Base-by-base conservation (phyloP, 805 yeast genomes). In the Suhomyces pyralidae region DNA sequence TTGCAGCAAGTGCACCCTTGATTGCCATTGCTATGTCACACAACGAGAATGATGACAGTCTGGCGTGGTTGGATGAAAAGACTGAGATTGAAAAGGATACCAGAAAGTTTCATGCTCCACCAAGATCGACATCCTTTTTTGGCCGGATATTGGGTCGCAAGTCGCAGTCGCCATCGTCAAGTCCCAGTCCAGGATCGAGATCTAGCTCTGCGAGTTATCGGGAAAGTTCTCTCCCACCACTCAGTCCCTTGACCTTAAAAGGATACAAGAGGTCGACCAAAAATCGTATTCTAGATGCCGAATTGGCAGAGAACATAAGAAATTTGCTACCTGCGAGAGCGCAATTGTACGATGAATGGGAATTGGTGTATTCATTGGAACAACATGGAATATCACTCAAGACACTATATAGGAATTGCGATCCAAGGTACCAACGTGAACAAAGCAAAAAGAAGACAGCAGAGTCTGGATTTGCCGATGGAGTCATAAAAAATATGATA, bases 371-470 rank as follows among this genome's bases (percentile, higher is more conserved):
- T 65, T 86, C 94, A n/a, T 69, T 90, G 55, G 97, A 92, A 59
- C 97, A 90, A 67, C 89, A 91, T 65, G 99, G 99, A 0, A 85
- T 96, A 0, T 88, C 97, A 0, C 67, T 93, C 50, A 83, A 81
- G 53, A 91, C 98, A 0, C 68, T 94, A 15, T 93, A 92, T 65
- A 71, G 79, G 14, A 73, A 77, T 45, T 68, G 82, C 51, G 72
- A 72, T 45, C 86, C 87, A 0, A 73, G 66, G 8, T 58, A 63
- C 52, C 78, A 75, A 50, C 50, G 61, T 47, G 63, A 60, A 32
- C 60, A 64, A 49, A 50, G 51, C 14, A 51, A 57, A 19, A 61
- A 60, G 40, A 55, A 54, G 25, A 55, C 55, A 40, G 45, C 40
- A 0, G 69, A 71, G 46, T 53, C 49, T 17, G 79, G 79, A 2